Conservation (phyloP, 2,329 filamentous ascomycete genomes). For the Aspergillus oerlinghausenensis region DNA sequence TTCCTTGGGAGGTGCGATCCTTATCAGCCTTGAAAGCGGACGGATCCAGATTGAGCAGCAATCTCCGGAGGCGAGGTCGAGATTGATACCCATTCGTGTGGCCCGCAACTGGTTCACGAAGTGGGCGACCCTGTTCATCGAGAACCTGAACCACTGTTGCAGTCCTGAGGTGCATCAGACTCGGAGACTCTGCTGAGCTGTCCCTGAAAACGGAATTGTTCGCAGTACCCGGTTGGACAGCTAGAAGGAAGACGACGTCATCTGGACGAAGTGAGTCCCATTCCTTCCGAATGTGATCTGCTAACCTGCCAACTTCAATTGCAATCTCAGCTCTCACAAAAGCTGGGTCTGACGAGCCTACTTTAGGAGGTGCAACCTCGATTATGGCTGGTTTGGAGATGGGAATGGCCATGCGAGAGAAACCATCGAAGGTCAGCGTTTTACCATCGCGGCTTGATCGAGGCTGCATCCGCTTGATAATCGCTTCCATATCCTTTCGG, state of each 20-base stretch:
- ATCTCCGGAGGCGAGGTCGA: constrained; percentile 58
- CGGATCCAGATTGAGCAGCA: constrained; percentile 79
- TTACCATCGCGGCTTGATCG: constrained; percentile 60
- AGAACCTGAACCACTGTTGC: constrained; percentile 82
- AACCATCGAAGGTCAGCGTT: constrained; percentile 68
- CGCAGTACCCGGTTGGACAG: constrained; percentile 58
- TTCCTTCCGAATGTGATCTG: constrained; percentile 70
- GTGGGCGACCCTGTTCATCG: constrained; percentile 73
- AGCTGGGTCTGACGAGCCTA: constrained; percentile 79
- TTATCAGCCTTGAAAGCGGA: constrained; percentile 73
- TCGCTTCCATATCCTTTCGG: constrained; percentile 80
- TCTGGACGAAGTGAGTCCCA: constrained; percentile 86
- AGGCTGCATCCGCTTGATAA: constrained; percentile 73
- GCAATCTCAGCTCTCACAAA: constrained; percentile 80
- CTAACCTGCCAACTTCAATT: constrained; percentile 76
- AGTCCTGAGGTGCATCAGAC: constrained; percentile 67
- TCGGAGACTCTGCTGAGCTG: constrained; percentile 52
- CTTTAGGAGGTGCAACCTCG: constrained; percentile 75
- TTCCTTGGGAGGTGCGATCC: constrained; percentile 60
- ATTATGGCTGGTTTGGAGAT: constrained; percentile 82
- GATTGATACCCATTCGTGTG: constrained; percentile 59
- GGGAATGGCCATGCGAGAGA: constrained; percentile 85
- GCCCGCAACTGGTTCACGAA: constrained; percentile 54
- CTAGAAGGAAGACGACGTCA: constrained; percentile 84
- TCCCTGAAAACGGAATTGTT: constrained; percentile 18